Conservation (phyloP, 129 eudicot genomes). For the Cynara cardunculus region DNA sequence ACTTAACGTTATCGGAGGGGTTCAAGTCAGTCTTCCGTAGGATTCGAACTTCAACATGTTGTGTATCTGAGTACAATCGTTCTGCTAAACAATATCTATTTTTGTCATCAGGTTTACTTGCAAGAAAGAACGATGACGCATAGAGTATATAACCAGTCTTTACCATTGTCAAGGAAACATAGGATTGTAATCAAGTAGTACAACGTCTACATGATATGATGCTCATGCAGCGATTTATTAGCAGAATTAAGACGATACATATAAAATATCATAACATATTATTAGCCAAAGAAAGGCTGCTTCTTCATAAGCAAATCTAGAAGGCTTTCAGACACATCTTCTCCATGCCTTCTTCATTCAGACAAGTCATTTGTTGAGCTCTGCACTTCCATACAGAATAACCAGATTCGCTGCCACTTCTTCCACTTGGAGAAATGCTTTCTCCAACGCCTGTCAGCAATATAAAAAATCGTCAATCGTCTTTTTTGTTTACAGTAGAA, state of each 20-base stretch:
- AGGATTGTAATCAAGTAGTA: not conserved
- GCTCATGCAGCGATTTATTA: not conserved
- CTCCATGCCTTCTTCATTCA: not conserved
- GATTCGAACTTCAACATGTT: not conserved
- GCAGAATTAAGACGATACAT: not conserved
- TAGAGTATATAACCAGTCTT: not conserved
- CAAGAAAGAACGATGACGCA: not conserved
- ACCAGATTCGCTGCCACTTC: not conserved
- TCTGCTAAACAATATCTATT: not conserved
- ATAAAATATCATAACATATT: not conserved
- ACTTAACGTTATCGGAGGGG: not conserved
- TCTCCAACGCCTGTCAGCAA: not conserved
- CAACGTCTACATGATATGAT: not conserved
- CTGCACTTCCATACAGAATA: not conserved
- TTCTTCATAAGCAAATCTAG: not conserved
- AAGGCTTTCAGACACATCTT: not conserved
- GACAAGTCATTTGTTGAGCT: not conserved
- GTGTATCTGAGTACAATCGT: not conserved
- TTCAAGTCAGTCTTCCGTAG: not conserved
- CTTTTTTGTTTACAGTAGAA: not conserved
- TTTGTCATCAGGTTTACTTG: not conserved
- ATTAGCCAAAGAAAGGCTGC: not conserved
- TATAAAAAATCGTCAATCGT: not conserved
- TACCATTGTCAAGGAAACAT: not conserved
- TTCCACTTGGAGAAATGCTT: not conserved